Evolutionary conservation across 2,329 filamentous ascomycete species (phyloP), one percentile per base, ranked within the genome.

Genomic region (Grosmannia clavigera): DNA sequence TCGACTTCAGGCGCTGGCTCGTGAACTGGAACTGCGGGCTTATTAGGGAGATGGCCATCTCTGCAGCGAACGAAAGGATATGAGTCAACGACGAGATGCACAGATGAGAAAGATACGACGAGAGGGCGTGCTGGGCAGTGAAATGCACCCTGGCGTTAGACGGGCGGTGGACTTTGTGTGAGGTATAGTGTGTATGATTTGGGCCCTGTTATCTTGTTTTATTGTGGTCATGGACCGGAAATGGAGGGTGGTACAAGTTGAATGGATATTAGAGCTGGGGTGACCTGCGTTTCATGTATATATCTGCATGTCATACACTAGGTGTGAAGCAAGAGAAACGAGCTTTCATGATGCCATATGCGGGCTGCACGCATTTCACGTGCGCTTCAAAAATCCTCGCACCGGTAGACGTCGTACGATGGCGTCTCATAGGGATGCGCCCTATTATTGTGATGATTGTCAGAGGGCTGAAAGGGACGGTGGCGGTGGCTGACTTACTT

Each of bases 391-490:
- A 78, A 78, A 61, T 79, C 73, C 66, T 81, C 78, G 62, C 79
- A 48, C 66, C 71, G 77, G 62, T 71, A 72, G 6, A 81, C 77
- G 7, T 76, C 70, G 65, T 81, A 81, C 0, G 75, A 72, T 5
- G 74, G 74, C 62, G 80, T 77, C 63, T 81, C 78, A 58, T 81
- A 82, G 1, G 78, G 79, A 69, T 81, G 79, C 0, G 74, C 73
- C 58, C 71, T 78, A 66, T 46, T 4, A n/a, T 43, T 6, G 43
- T 5, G 19, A n/a, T 46, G 19, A 5, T 19, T 7, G 19, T 46
- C 43, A 46, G 43, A 46, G 7, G 19, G 19, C 10, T 9, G 43
- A 19, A 46, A 9, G 43, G n/a, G 12, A 25, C 9, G 55, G 56
- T 46, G 9, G 6, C 11, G 22, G 38, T 3, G 33, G 11, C 10